A percentile compares a stretch with the other conserved stretches of the same genome.
Conservation (phyloP, 1,139 yeast species). For the Torulaspora pretoriensis region DNA sequence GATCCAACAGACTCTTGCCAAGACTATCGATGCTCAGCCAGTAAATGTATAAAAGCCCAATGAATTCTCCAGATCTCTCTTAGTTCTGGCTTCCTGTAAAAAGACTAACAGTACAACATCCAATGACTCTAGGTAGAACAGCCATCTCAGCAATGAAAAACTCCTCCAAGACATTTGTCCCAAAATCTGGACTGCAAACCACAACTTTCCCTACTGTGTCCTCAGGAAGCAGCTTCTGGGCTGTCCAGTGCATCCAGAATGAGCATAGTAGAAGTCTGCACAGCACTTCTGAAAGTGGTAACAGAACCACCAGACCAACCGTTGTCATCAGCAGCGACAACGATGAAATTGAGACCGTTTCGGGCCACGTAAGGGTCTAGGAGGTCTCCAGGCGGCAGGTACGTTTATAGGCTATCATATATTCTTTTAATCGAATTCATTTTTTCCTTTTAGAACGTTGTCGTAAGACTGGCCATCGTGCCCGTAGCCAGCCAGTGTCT, state of each 20-base stretch:
- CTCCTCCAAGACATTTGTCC: conserved; percentile 13
- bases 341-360: conserved; percentile 25
- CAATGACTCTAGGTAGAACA: conserved; percentile 6
- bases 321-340: conserved; percentile 28
- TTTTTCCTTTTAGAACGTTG: conserved; percentile 39
- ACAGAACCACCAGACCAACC: conserved; percentile 17
- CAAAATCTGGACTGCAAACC: conserved; percentile 15
- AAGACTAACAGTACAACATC: background rate
- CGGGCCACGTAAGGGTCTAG: conserved; percentile 26
- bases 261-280: conserved; percentile 8
- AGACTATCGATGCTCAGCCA: background rate
- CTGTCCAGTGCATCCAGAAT: conserved; percentile 8
- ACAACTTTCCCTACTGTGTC: conserved; percentile 19
- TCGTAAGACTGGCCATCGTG: conserved; percentile 63
- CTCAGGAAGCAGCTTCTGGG: conserved; percentile 6
- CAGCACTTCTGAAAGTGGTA: background rate
- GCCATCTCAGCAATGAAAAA: conserved; percentile 9
- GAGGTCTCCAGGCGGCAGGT: background rate
- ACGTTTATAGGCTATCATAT: conserved; percentile 3
- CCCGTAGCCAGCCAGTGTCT: conserved; percentile 68
- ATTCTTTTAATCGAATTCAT: conserved; percentile 4
- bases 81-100: background rate
- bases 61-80: background rate
- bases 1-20: background rate
- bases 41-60: background rate